Conservation (phyloP, 2,329 filamentous ascomycete genomes). For the Drechmeria coniospora region DNA sequence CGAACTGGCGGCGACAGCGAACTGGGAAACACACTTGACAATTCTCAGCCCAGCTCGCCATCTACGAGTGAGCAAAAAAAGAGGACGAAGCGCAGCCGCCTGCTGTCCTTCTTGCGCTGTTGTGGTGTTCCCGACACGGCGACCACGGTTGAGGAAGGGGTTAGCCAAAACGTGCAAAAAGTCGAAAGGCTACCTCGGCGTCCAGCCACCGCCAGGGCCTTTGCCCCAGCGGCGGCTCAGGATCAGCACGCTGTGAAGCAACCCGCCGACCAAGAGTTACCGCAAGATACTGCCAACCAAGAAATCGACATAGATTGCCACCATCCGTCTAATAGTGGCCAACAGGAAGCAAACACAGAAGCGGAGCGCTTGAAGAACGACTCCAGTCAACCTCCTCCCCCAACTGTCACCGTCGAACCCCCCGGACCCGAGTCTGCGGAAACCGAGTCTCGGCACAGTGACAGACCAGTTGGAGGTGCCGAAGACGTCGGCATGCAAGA, state of each 20-base stretch:
- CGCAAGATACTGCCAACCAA: conserved; percentile 16
- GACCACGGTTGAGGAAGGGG: conserved; percentile 35
- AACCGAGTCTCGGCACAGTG: conserved; percentile 11
- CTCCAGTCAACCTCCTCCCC: conserved; percentile 26
- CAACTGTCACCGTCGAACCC: conserved; percentile 27
- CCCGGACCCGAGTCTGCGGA: conserved; percentile 16
- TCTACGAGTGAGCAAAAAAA: conserved; percentile 33
- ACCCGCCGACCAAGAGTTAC: conserved; percentile 36
- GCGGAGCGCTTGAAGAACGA: conserved; percentile 28
- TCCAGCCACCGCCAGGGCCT: conserved; percentile 35
- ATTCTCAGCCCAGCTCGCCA: conserved; percentile 37
- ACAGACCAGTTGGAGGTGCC: conserved; percentile 30
- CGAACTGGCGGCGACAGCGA: conserved; percentile 39
- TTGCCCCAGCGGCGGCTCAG: conserved; percentile 34
- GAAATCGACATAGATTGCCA: conserved; percentile 26
- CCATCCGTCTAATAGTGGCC: conserved; percentile 27
- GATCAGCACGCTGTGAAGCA: conserved; percentile 27
- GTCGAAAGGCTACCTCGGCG: conserved; percentile 39
- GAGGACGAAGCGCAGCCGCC: conserved; percentile 39
- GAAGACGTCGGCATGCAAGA: conserved; percentile 56
- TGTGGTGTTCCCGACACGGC: conserved; percentile 48
- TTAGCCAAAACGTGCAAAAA: conserved; percentile 39
- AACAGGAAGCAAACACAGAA: conserved; percentile 29
- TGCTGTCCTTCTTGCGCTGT: conserved; percentile 49
- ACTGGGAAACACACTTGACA: conserved; percentile 30